Evolutionary conservation across 2,329 filamentous ascomycete species (phyloP).

Genomic region (Monosporascus sp.): DNA sequence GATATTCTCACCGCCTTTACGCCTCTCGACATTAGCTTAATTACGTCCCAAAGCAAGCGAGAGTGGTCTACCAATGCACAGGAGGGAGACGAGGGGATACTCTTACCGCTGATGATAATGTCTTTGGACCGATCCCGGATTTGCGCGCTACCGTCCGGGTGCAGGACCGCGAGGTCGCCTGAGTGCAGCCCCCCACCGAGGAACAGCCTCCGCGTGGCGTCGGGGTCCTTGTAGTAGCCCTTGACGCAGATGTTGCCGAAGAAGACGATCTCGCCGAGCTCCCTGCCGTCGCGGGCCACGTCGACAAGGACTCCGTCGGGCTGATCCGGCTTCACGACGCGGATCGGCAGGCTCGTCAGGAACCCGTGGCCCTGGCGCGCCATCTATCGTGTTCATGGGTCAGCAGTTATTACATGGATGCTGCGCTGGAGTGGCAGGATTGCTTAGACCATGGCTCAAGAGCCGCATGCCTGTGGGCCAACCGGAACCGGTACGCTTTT

Average conservation of each 20-base stretch:
- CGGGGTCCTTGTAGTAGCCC: conserved; percentile 86
- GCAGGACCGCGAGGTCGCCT: conserved; percentile 90
- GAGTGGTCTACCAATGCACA: neutral
- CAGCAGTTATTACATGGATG: no score
- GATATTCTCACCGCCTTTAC: conserved; percentile 86
- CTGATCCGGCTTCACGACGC: conserved; percentile 76
- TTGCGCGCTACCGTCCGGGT: conserved; percentile 83
- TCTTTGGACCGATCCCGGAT: conserved; percentile 94
- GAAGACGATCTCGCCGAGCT: conserved; percentile 83
- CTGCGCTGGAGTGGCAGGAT: no score
- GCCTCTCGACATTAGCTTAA: neutral
- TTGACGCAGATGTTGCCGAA: conserved; percentile 86
- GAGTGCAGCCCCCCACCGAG: conserved; percentile 81
- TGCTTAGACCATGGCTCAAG: no score
- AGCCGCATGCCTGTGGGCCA: no score
- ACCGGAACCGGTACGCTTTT: no score
- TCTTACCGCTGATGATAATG: conserved; percentile 88
- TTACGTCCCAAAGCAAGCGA: neutral
- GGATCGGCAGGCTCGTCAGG: conserved; percentile 72
- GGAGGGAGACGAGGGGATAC: neutral
- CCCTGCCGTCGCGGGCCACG: conserved; percentile 63
- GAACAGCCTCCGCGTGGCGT: conserved; percentile 82
- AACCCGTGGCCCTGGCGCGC: conserved; percentile 92
- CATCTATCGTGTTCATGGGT: conserved; percentile 52
- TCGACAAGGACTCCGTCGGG: conserved; percentile 64